Evolutionary conservation across 345 rosid species (phyloP), one percentile per base, ranked within the genome.

Genomic region (Linum usitatissimum): DNA sequence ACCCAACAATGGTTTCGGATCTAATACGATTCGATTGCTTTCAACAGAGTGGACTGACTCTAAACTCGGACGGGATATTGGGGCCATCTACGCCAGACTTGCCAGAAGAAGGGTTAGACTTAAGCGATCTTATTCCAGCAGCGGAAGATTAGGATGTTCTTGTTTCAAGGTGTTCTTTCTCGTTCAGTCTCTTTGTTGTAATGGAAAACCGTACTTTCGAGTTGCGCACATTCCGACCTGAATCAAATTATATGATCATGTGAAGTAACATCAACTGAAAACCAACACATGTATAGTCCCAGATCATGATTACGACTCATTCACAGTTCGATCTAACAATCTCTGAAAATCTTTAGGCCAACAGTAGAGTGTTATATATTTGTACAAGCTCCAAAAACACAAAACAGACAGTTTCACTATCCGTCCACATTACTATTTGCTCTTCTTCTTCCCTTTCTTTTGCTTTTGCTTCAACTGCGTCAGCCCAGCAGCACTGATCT

Each of bases 391-490:
- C 38, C 38, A 34, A 34, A 5, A 34, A 7, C 5, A 34, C 38
- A 34, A n/a, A n/a, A 34, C 5, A 34, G 38, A 34, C 51, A 45
- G 2, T 5, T 4, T 10, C 4, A 45, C 10, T 45, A 45, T 34
- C 51, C 17, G 4, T 8, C 21, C 6, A 23, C 10, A 7, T 30
- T 69, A 62, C 20, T 59, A 69, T 73, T 79, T 80, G 63, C 69
- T 66, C 59, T 67, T 71, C 64, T 93, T 93, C 72, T 90, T 90
- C 59, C 85, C 80, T 70, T 90, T 90, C 85, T 87, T 94, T 71
- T 90, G 97, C 81, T 86, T 93, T 78, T 87, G 99, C 78, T 94
- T 94, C 80, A 94, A 69, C 63, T 94, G 99, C 3, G 89, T 76
- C 63, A 93, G 86, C 55, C 99, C 99, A 0, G 96, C 95, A 15